Conservation (phyloP, 805 yeast genomes). For the Myxozyma mucilagina region DNA sequence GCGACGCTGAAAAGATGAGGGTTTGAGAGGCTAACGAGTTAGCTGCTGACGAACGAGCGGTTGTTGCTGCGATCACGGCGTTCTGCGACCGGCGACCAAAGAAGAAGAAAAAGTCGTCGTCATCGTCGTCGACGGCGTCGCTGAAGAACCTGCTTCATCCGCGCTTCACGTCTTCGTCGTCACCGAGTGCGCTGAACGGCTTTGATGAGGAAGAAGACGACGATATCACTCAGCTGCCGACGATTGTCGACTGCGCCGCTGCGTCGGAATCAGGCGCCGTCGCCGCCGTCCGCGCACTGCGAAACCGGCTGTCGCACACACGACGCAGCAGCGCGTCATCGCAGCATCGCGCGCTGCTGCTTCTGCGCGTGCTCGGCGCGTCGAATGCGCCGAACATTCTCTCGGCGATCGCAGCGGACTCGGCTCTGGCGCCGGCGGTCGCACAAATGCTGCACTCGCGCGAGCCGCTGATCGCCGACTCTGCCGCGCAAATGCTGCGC, state of each 20-base stretch:
- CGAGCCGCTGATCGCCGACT: slow-evolving; percentile 15
- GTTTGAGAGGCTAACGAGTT: no score
- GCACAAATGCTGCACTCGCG: slow-evolving; percentile 1
- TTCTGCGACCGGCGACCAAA: no score
- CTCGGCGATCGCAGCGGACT: slow-evolving; percentile 11
- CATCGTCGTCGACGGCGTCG: no score
- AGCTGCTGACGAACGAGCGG: no score
- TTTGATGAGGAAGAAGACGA: background rate
- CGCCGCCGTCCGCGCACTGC: slow-evolving; percentile 18
- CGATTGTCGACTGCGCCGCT: slow-evolving; percentile 28
- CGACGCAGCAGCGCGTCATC: background rate
- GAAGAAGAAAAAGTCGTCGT: no score
- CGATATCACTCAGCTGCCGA: slow-evolving; percentile 24
- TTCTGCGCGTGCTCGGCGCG: slow-evolving; percentile 19
- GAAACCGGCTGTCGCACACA: slow-evolving; percentile 24
- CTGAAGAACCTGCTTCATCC: background rate
- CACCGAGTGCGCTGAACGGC: background rate
- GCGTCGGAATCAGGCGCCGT: slow-evolving; percentile 27
- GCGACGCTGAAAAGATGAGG: no score
- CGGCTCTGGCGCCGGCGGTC: slow-evolving; percentile 12
- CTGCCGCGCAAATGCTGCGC: background rate
- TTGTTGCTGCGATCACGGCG: no score
- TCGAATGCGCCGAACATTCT: slow-evolving; percentile 19
- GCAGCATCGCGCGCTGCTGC: slow-evolving; percentile 25
- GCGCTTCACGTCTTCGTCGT: background rate